A percentile compares a stretch with the other conserved stretches of the same genome.
Evolutionary conservation across 1,284 basidiomycete species (phyloP).

Genomic region (Apiotrichum montevideense): DNA sequence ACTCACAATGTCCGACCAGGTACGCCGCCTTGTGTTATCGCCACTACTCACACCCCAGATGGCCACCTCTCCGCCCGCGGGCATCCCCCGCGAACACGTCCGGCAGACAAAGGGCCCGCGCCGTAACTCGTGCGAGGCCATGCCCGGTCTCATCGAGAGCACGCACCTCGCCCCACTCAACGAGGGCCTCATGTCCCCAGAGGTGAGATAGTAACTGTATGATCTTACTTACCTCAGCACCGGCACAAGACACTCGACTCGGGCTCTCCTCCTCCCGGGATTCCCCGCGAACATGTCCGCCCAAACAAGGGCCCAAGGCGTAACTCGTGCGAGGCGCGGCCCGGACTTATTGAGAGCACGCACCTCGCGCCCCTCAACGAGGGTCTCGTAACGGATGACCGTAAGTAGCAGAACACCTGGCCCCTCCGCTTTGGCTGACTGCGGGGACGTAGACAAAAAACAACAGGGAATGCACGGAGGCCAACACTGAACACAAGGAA

Average conservation of each 20-base stretch:
- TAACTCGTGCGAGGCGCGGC: slow-evolving; percentile 16
- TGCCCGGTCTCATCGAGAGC: slow-evolving; percentile 12
- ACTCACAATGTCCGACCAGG: too few relatives aligned
- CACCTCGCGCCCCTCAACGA: slow-evolving; percentile 19
- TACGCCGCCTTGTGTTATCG: too few relatives aligned
- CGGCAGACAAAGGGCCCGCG: slow-evolving; percentile 3
- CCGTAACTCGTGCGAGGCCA: slow-evolving; percentile 13
- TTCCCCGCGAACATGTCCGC: too few relatives aligned
- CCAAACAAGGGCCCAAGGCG: neutral
- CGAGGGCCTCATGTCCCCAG: slow-evolving; percentile 9
- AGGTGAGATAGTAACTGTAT: neutral
- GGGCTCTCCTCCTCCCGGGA: neutral
- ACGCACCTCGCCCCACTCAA: slow-evolving; percentile 16
- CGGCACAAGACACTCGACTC: neutral
- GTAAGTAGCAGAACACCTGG: neutral
- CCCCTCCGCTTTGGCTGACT: neutral
- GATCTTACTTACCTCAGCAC: neutral
- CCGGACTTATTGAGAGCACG: slow-evolving; percentile 14
- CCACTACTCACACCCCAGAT: neutral
- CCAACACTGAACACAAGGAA: neutral
- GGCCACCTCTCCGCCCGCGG: slow-evolving; percentile 3
- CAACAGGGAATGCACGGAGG: neutral
- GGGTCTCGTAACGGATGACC: slow-evolving; percentile 5
- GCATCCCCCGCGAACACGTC: slow-evolving; percentile 7
- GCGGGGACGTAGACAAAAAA: neutral